Evolutionary conservation across 257 asterid species (phyloP).

Genomic region (Sherardia arvensis): DNA sequence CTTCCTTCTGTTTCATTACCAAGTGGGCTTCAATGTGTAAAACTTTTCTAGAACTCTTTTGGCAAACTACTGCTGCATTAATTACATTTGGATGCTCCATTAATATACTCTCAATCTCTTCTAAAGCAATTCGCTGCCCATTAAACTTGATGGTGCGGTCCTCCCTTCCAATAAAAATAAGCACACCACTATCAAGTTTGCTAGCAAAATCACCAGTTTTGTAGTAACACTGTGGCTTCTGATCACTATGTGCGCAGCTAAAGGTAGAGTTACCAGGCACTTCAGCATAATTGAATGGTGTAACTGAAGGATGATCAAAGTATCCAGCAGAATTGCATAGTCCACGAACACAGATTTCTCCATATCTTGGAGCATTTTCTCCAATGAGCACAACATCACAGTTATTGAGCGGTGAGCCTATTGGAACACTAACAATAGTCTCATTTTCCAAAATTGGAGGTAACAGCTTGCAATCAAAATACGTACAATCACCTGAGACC

Average conservation of each 20-base stretch:
- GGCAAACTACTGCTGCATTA: conserved; percentile 75
- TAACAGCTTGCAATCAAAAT: conserved; percentile 81
- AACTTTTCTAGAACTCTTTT: conserved; percentile 40
- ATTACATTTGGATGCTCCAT: conserved; percentile 55
- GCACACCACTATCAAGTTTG: conserved; percentile 71
- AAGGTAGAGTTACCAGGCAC: conserved; percentile 19
- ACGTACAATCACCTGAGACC: conserved; percentile 96
- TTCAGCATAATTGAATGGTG: conserved; percentile 32
- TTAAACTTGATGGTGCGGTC: conserved; percentile 74
- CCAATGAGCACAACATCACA: conserved; percentile 67
- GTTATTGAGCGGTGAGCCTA: conserved; percentile 62
- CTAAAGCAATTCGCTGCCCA: conserved; percentile 81
- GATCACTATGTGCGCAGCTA: conserved; percentile 8
- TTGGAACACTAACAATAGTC: conserved; percentile 54
- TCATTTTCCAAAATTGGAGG: conserved; percentile 46
- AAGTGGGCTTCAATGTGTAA: conserved; percentile 69
- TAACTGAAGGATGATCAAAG: conserved; percentile 47
- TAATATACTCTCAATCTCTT: conserved; percentile 70
- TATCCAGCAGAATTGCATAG: conserved; percentile 75
- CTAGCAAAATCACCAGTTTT: conserved; percentile 86
- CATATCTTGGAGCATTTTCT: conserved; percentile 55
- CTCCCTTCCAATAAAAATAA: conserved; percentile 73
- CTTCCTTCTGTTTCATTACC: conserved; percentile 31
- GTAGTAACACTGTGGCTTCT: conserved; percentile 31
- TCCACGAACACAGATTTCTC: conserved; percentile 78